A percentile compares a stretch with the other conserved stretches of the same genome.
Conservation (phyloP, 805 yeast species). For the Yueomyces sinensis region DNA sequence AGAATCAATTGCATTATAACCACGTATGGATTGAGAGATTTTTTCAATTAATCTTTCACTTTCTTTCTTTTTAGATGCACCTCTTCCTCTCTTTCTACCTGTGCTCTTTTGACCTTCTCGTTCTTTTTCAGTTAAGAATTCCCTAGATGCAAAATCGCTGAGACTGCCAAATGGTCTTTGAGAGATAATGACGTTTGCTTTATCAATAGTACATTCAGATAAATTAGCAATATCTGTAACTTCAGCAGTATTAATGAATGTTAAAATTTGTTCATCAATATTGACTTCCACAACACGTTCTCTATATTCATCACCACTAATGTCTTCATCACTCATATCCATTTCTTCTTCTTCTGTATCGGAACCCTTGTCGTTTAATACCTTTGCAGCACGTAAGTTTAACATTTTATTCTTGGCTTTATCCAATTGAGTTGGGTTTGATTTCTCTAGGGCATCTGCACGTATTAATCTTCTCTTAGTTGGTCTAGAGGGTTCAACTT, state of each 20-base stretch:
- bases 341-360: conserved; percentile 15
- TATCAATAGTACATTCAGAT: conserved; percentile 51
- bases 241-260: conserved; percentile 69
- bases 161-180: conserved; percentile 59
- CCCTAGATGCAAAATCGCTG: conserved; percentile 43
- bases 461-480: conserved; percentile 29
- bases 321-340: conserved; percentile 31
- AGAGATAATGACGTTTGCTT: conserved; percentile 50
- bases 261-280: conserved; percentile 55
- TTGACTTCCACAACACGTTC: conserved; percentile 19
- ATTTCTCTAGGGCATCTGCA: conserved; percentile 21
- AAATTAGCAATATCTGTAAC: conserved; percentile 69
- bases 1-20: conserved; percentile 92
- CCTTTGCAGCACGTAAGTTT: conserved; percentile 12
- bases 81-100: conserved; percentile 22
- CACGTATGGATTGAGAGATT: conserved; percentile 57
- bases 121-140: conserved; percentile 31
- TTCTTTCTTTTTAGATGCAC: conserved; percentile 37
- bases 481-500: conserved; percentile 6
- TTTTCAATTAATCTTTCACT: conserved; percentile 69
- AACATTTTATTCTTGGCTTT: conserved; percentile 18
- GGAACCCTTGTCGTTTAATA: conserved; percentile 8
- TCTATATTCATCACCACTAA: conserved; percentile 21
- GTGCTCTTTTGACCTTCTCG: conserved; percentile 4
- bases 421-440: conserved; percentile 19